phyloP scores from a whole-genome alignment of 2,329 filamentous ascomycete species.

The Aspergillus sojae region DNA sequence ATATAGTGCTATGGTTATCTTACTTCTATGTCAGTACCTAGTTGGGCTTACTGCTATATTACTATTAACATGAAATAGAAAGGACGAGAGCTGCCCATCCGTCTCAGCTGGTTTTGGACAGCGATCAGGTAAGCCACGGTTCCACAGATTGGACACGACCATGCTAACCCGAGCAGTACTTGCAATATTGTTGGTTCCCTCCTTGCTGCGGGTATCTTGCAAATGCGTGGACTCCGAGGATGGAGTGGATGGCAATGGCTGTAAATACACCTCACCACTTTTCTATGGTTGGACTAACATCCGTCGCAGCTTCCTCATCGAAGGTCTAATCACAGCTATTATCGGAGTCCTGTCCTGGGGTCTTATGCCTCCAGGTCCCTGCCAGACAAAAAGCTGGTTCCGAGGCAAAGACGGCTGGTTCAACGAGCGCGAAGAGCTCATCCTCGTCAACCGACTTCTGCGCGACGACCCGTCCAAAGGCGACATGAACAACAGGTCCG shows the following conservation, averaged over 20 bases:
- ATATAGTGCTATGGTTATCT: not conserved
- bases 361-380: conserved; percentile 5
- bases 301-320: conserved; percentile 10
- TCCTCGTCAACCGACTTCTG: conserved; percentile 2
- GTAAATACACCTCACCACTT: conserved; percentile 23
- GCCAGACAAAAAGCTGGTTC: conserved; percentile 7
- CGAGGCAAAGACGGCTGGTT: conserved; percentile 8
- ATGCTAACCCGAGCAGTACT: conserved; percentile 6
- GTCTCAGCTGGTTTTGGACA: conserved; percentile 25
- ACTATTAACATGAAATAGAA: not conserved
- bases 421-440: not conserved
- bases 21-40: not conserved
- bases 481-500: not conserved
- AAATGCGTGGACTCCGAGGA: conserved; percentile 32
- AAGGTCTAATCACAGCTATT: not conserved
- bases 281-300: not conserved
- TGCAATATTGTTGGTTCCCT: conserved; percentile 42
- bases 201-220: conserved; percentile 43
- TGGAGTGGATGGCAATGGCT: conserved; percentile 36
- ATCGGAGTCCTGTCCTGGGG: conserved; percentile 48
- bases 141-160: conserved; percentile 34
- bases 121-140: conserved; percentile 8
- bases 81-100: conserved; percentile 27
- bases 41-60: not conserved
- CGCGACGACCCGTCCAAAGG: conserved; percentile 4